Evolutionary conservation across 1,284 basidiomycete genomes (phyloP), one percentile per base, ranked within the genome.

Genomic region (Ceratobasidium sp.): DNA sequence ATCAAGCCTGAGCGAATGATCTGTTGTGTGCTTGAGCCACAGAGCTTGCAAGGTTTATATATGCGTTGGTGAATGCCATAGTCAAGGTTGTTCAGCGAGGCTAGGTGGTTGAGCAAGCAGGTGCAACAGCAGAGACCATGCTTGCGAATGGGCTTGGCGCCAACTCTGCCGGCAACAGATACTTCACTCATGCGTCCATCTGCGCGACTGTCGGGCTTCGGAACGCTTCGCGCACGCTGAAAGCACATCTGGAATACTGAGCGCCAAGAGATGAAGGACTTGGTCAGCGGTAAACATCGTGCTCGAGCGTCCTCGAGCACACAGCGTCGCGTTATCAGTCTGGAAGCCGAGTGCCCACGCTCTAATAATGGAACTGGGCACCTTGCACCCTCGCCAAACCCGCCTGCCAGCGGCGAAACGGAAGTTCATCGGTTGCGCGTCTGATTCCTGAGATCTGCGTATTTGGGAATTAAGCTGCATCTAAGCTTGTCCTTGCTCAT

Each of bases 1-100:
- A 38, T 23, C 46, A 40, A 67, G 14, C 23, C 64, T 38, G 53
- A 38, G 53, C 38, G 38, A 67, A 53, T 40, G 44, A 18, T 56
- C 51, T 38, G 51, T 12, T 56, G 9, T 6, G 21, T 56, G 21
- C 18, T 56, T 36, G 28, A 56, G n/a, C 14, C 7, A 33, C 11
- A n/a, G 48, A 21, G 12, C 33, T 18, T n/a, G 7, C 7, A 16
- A 36, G 30, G 25, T 18, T 59, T 59, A 59, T 59, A 59, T 59
- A 59, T 59, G 56, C 56, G 56, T 21, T 18, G 7, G 33, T 33
- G n/a, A 33, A 16, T 11, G 30, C 30, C n/a, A 18, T 7, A 7
- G 3, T 18, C 18, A 7, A 48, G n/a, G 8, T 16, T 33, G 53
- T n/a, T 36, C 30, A 56, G 36, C 53, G 21, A 56, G 38, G 25